Conservation (phyloP, 495 filamentous ascomycete species). For the Aspergillus homomorphus region DNA sequence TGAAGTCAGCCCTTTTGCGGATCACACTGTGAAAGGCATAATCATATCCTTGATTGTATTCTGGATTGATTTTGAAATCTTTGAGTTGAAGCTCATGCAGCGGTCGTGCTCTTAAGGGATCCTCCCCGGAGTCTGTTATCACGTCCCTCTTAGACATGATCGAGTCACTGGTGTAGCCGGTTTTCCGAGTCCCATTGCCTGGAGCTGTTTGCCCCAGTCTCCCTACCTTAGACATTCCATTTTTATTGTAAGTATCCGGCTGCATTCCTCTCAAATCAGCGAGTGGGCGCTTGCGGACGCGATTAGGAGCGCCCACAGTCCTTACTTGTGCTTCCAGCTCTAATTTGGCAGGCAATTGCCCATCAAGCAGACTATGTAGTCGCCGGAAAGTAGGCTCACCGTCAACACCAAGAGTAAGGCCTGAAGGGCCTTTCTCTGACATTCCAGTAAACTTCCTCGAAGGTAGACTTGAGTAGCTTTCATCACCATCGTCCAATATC, state of each 20-base stretch:
- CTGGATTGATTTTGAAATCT: constrained; percentile 85
- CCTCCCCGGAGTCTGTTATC: constrained; percentile 28
- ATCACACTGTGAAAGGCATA: constrained; percentile 76
- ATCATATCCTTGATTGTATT: constrained; percentile 65
- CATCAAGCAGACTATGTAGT: constrained; percentile 38
- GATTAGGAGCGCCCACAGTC: background rate
- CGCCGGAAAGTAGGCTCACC: constrained; percentile 19
- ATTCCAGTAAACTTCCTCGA: background rate
- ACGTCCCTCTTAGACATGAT: background rate
- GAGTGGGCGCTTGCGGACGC: background rate
- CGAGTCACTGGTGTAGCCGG: background rate
- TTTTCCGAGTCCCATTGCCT: background rate
- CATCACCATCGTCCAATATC: constrained; percentile 45
- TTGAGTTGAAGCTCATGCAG: constrained; percentile 50
- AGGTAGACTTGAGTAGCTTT: constrained; percentile 7
- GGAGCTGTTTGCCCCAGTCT: background rate
- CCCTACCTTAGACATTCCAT: background rate
- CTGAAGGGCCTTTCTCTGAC: background rate
- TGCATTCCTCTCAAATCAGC: background rate
- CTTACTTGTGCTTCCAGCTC: constrained; percentile 11
- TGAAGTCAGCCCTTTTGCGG: constrained; percentile 68
- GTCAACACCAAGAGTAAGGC: background rate
- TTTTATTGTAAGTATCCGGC: background rate
- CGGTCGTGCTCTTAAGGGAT: constrained; percentile 52
- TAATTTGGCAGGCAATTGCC: constrained; percentile 29